Evolutionary conservation across 1,284 basidiomycete genomes (phyloP).

Genomic region (Malassezia pachydermatis): DNA sequence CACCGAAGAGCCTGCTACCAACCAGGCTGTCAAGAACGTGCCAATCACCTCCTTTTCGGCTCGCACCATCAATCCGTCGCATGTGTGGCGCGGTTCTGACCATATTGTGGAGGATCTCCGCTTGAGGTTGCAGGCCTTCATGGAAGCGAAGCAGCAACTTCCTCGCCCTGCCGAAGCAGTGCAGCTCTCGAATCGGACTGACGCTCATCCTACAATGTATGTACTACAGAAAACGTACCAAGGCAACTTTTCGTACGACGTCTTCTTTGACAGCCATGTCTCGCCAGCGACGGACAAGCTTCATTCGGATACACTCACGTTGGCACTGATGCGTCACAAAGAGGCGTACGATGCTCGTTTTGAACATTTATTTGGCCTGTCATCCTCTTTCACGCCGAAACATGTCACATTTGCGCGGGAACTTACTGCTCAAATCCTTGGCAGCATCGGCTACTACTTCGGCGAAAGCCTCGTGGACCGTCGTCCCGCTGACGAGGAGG

Average conservation of each 20-base stretch:
- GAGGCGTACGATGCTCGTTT: slow-evolving; percentile 62
- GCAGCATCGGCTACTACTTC: slow-evolving; percentile 86
- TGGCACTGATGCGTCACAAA: slow-evolving; percentile 60
- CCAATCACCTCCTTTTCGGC: slow-evolving; percentile 62
- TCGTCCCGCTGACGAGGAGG: slow-evolving; percentile 75
- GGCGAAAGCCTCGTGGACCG: slow-evolving; percentile 78
- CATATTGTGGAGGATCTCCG: slow-evolving; percentile 59
- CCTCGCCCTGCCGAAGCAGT: slow-evolving; percentile 61
- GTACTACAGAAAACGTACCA: slow-evolving; percentile 73
- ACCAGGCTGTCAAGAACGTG: slow-evolving; percentile 51
- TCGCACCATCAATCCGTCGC: slow-evolving; percentile 15
- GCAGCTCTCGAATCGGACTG: slow-evolving; percentile 63
- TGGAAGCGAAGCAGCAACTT: slow-evolving; percentile 50
- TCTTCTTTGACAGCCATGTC: slow-evolving; percentile 66
- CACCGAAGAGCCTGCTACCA: slow-evolving; percentile 62
- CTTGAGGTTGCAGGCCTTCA: slow-evolving; percentile 55
- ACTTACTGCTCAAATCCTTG: slow-evolving; percentile 76
- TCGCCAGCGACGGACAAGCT: slow-evolving; percentile 56
- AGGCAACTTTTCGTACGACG: slow-evolving; percentile 72
- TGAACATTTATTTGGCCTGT: slow-evolving; percentile 58
- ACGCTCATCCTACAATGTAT: slow-evolving; percentile 65
- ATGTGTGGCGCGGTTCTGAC: slow-evolving; percentile 79
- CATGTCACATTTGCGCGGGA: slow-evolving; percentile 68
- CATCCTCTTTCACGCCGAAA: slow-evolving; percentile 41
- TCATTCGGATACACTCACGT: slow-evolving; percentile 55